A percentile compares a stretch with the other conserved stretches of the same genome.
These are phyloP conservation scores for Kappamyces sp. DNA, from an alignment of 192 early-diverging fungal species.

Conservation along the genomic window DNA sequence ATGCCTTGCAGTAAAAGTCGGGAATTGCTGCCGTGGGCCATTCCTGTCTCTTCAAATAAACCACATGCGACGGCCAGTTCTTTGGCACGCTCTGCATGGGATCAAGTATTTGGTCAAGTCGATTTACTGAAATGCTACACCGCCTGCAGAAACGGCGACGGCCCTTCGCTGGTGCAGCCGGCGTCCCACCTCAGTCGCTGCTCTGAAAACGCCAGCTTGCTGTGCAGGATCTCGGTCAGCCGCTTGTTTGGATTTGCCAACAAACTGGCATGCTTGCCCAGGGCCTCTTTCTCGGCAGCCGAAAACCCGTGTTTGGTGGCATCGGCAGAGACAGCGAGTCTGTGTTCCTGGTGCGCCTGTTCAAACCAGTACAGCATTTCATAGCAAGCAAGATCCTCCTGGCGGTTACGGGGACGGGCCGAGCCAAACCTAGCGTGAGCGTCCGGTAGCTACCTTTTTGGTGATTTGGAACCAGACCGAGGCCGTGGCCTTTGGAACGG, in stretches of 20 bases:
- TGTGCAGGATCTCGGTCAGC: neutral
- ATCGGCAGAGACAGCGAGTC: too few species aligned
- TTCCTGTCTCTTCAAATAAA: neutral
- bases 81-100: neutral
- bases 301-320: too few species aligned
- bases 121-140: neutral
- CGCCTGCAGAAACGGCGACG: neutral
- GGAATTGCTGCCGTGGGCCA: neutral
- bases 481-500: conserved; percentile 10
- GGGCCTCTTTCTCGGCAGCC: neutral
- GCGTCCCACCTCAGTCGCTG: neutral
- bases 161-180: neutral
- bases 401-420: too few species aligned
- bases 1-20: too few species aligned
- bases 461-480: conserved; percentile 11
- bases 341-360: too few species aligned
- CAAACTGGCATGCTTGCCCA: neutral
- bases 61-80: neutral
- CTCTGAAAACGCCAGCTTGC: neutral
- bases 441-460: neutral
- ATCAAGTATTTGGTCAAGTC: too few species aligned
- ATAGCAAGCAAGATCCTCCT: too few species aligned
- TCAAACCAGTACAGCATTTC: too few species aligned
- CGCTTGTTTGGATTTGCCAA: neutral
- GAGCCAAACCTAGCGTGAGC: too few species aligned